Evolutionary conservation across 768 basidiomycete genomes (phyloP), one percentile per base, ranked within the genome.

Genomic region (Paxillus ammoniavirescens): DNA sequence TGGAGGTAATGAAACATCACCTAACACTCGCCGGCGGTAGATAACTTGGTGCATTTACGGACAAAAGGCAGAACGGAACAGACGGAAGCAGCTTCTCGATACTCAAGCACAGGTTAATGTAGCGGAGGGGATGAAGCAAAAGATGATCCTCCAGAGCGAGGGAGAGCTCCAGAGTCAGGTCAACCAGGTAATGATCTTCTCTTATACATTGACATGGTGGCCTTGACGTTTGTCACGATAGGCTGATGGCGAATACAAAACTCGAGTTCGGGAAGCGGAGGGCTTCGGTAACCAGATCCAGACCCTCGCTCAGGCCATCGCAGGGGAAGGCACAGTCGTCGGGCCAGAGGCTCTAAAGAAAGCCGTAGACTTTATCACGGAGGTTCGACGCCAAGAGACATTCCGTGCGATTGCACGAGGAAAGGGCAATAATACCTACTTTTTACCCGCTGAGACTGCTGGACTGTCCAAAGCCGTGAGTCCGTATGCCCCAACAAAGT

Each of bases 21-120:
- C 23, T 3, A 18, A 13, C 17, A n/a, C 8, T 35, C 13, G 2
- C 21, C 21, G 21, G 21, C 21, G 21, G 3, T 21, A 21, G 31
- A 9, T 15, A 14, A 35, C 18, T 9, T 36, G 13, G 23, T 5
- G 5, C 9, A 18, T 8, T 1, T 30, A 30, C 28, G 8, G 8
- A 4, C n/a, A 36, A 35, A 23, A 81, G 61, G 82, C 81, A 0
- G 82, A 83, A 56, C 65, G 82, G 31, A 80, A 82, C 55, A 62
- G 82, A 17, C 70, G 82, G 31, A 83, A 82, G 58, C 80, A 82
- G 54, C 71, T 82, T 13, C 68, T 83, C 18, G 81, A 83, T 59
- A 83, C 82, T 0, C 76, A 81, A 58, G 82, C 82, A 0, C 77
- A 78, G 51, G 76, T 83, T 54, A 83, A 83, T 60, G 73, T 83